A percentile compares a stretch with the other conserved stretches of the same genome.
phyloP scores from a whole-genome alignment of 208 protist genomes.

The Trypanosoma theileri region DNA sequence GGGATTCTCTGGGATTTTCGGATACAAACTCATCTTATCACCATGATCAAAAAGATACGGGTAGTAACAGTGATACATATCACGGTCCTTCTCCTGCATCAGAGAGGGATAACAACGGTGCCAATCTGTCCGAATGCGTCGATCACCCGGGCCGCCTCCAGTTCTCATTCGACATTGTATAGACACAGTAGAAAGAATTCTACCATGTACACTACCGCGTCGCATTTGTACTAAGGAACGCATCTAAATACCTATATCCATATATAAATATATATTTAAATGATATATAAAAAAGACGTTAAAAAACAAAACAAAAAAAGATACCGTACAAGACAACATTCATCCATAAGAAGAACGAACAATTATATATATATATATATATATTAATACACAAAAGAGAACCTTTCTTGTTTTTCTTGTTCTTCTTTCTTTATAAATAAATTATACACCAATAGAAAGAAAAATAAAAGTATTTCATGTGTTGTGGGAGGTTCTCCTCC shows the following conservation, averaged over 20 bases:
- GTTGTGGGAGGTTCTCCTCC: no score
- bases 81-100: slow-evolving; percentile 88
- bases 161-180: slow-evolving; percentile 51
- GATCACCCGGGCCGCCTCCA: slow-evolving; percentile 78
- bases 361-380: slow-evolving; percentile 5
- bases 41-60: slow-evolving; percentile 93
- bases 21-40: slow-evolving; percentile 91
- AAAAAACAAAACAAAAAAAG: background rate
- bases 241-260: slow-evolving; percentile 26
- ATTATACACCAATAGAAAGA: no score
- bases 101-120: slow-evolving; percentile 86
- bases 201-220: slow-evolving; percentile 4
- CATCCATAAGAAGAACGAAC: background rate
- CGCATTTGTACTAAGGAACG: slow-evolving; percentile 13
- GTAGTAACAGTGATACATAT: slow-evolving; percentile 95
- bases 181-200: slow-evolving; percentile 16
- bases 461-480: no score
- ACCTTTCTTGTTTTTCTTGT: no score
- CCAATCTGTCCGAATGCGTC: slow-evolving; percentile 86
- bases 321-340: no score
- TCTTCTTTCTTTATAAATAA: no score
- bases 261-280: slow-evolving; percentile 9
- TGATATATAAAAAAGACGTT: background rate
- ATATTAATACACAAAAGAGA: background rate
- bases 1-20: slow-evolving; percentile 90